These are phyloP conservation scores for Laburnicola sp. DNA, from an alignment of 2,329 filamentous ascomycete species.

Conservation along the genomic window DNA sequence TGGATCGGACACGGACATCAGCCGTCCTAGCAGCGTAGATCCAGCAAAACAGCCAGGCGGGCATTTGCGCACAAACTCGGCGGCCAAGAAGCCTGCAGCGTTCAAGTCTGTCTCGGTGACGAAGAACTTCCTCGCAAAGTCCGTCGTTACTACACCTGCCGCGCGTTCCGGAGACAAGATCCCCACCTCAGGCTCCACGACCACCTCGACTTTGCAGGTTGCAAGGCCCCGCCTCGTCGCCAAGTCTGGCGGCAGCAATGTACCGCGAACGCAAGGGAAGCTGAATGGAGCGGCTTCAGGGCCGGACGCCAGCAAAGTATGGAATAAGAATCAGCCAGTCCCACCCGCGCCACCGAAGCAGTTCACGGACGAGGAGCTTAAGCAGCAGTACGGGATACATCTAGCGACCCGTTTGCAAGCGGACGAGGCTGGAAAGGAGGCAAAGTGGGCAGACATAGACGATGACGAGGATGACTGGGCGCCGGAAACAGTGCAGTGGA, in stretches of 20 bases:
- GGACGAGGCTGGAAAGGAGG: constrained; percentile 72
- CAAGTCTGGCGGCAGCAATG: constrained; percentile 67
- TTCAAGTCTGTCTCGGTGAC: constrained; percentile 89
- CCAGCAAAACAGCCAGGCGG: constrained; percentile 61
- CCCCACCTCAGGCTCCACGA: constrained; percentile 44
- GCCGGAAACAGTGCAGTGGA: constrained; percentile 83
- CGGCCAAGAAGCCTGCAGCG: constrained; percentile 70
- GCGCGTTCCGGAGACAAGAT: constrained; percentile 61
- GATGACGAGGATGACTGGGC: constrained; percentile 88
- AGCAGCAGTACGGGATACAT: constrained; percentile 83
- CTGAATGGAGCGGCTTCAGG: constrained; percentile 63
- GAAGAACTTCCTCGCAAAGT: constrained; percentile 80
- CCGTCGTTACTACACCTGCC: constrained; percentile 56
- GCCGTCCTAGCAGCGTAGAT: constrained; percentile 57
- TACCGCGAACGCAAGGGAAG: constrained; percentile 56
- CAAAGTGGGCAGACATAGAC: constrained; percentile 88
- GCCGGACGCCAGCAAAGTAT: constrained; percentile 74
- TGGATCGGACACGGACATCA: constrained; percentile 76
- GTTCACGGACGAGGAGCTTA: constrained; percentile 81
- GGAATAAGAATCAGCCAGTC: constrained; percentile 86
- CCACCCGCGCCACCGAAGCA: constrained; percentile 74
- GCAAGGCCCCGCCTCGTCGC: constrained; percentile 74
- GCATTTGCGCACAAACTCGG: constrained; percentile 60
- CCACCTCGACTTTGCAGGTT: constrained; percentile 55
- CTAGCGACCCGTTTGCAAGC: constrained; percentile 77